Percentiles rank a stretch among this genome's conserved stretches.
These are phyloP conservation scores for Cercophora samala DNA, from an alignment of 495 filamentous ascomycete genomes.

Conservation along the genomic window DNA sequence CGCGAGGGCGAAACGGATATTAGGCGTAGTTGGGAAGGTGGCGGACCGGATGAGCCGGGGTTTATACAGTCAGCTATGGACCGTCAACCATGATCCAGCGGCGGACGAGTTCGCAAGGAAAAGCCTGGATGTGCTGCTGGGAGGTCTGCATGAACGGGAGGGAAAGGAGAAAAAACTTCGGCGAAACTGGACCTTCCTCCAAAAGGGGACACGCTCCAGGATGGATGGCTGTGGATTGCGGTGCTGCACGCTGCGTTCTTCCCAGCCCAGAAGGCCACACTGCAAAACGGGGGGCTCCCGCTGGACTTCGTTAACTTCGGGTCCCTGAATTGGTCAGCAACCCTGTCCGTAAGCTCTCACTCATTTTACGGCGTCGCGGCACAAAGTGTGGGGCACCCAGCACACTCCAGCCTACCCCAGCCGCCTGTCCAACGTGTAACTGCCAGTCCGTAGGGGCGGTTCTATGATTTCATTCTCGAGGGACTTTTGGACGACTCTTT, in stretches of 20 bases:
- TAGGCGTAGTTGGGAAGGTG: slow-evolving; percentile 8
- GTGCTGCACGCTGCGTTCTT: slow-evolving; percentile 4
- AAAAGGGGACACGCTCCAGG: slow-evolving; percentile 4
- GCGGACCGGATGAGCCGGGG: slow-evolving; percentile 23
- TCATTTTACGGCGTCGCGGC: slow-evolving; percentile 31
- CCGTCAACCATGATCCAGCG: slow-evolving; percentile 13
- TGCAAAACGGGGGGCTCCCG: slow-evolving; percentile 18
- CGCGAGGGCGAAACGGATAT: slow-evolving; percentile 2
- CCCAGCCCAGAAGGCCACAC: slow-evolving; percentile 17
- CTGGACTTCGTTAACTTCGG: slow-evolving; percentile 12
- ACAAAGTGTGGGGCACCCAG: slow-evolving; percentile 20
- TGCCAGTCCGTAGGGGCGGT: slow-evolving; percentile 1
- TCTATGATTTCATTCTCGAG: neutral
- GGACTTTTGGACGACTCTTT: neutral
- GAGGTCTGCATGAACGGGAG: slow-evolving; percentile 11
- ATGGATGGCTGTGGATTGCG: neutral
- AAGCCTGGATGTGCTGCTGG: slow-evolving; percentile 9
- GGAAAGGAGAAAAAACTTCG: slow-evolving; percentile 4
- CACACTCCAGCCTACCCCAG: neutral
- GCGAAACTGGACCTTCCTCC: slow-evolving; percentile 1
- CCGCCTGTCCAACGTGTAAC: neutral
- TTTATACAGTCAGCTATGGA: slow-evolving; percentile 17
- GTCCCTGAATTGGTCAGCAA: slow-evolving; percentile 36
- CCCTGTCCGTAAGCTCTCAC: slow-evolving; percentile 20
- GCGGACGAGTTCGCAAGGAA: slow-evolving; percentile 5